These are phyloP conservation scores for Uromyces viciae-fabae DNA, from an alignment of 1,284 basidiomycete genomes.

Conservation along the genomic window DNA sequence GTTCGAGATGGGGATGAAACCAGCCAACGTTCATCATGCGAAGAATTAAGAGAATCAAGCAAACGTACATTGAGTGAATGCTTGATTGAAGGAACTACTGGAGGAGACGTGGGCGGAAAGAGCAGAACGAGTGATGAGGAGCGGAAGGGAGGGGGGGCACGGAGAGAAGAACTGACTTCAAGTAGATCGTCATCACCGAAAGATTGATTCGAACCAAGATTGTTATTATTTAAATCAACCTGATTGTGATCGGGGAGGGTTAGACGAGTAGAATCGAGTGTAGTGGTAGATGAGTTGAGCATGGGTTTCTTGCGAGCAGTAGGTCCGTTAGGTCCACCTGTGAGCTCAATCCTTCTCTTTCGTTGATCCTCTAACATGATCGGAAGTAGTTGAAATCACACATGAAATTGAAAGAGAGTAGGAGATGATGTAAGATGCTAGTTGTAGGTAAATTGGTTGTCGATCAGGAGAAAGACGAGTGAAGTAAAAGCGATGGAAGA, in stretches of 20 bases:
- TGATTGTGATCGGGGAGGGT: background rate
- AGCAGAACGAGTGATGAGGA: background rate
- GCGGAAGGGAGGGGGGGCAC: background rate
- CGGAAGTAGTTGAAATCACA: background rate
- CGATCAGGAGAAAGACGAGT: background rate
- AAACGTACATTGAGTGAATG: background rate
- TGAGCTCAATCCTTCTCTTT: slow-evolving; percentile 43
- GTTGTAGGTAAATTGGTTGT: too few species aligned
- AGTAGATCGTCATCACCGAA: slow-evolving; percentile 32
- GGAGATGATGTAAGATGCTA: too few species aligned
- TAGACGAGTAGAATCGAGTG: slow-evolving; percentile 17
- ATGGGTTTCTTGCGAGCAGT: slow-evolving; percentile 45
- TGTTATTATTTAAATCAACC: background rate
- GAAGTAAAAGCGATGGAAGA: background rate
- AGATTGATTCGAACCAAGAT: slow-evolving; percentile 13
- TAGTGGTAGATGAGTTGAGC: slow-evolving; percentile 15
- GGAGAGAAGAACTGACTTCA: background rate
- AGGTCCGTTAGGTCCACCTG: slow-evolving; percentile 10
- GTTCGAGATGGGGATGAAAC: background rate
- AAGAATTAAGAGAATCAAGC: too few species aligned
- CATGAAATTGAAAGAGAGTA: background rate
- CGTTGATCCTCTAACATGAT: slow-evolving; percentile 45
- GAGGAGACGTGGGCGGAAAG: background rate
- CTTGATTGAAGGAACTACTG: background rate
- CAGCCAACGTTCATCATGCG: too few species aligned